phyloP scores from a whole-genome alignment of 306 rosid genomes.

The Hippophae tibetana region DNA sequence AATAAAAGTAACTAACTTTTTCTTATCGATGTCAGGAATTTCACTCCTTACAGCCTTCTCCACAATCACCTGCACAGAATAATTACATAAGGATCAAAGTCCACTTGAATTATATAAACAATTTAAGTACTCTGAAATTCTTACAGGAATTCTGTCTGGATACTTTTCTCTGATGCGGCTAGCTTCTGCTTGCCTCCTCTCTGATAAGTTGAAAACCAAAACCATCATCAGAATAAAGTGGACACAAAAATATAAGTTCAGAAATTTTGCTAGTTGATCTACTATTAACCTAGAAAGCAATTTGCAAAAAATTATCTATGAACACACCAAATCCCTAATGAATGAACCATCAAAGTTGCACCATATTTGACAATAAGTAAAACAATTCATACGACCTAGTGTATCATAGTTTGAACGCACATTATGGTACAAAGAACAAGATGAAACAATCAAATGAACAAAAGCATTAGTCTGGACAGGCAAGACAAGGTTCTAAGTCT shows the following conservation, averaged over 20 bases:
- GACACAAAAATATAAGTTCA: background rate
- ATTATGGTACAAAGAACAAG: too few relatives aligned
- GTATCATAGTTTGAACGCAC: too few relatives aligned
- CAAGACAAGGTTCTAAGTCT: too few relatives aligned
- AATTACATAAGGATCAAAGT: conserved; percentile 10
- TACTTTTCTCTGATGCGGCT: conserved; percentile 72
- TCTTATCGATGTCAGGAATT: conserved; percentile 79
- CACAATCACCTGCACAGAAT: conserved; percentile 64
- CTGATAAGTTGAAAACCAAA: conserved; percentile 26
- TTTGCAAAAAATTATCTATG: too few relatives aligned
- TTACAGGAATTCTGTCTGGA: conserved; percentile 86
- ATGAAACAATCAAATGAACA: too few relatives aligned
- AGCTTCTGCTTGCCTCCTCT: conserved; percentile 65
- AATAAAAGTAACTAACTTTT: conserved; percentile 46
- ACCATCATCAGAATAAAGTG: conserved; percentile 15
- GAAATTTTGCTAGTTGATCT: background rate
- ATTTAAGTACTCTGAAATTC: conserved; percentile 14
- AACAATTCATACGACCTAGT: too few relatives aligned
- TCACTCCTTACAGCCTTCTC: conserved; percentile 86
- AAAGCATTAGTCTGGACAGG: too few relatives aligned
- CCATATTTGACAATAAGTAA: too few relatives aligned
- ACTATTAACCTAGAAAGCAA: too few relatives aligned
- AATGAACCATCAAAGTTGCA: too few relatives aligned
- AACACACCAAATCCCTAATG: too few relatives aligned
- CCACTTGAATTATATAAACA: conserved; percentile 10